Evolutionary conservation across 345 rosid species (phyloP), one percentile per base, ranked within the genome.

Genomic region (Acer yangbiense): DNA sequence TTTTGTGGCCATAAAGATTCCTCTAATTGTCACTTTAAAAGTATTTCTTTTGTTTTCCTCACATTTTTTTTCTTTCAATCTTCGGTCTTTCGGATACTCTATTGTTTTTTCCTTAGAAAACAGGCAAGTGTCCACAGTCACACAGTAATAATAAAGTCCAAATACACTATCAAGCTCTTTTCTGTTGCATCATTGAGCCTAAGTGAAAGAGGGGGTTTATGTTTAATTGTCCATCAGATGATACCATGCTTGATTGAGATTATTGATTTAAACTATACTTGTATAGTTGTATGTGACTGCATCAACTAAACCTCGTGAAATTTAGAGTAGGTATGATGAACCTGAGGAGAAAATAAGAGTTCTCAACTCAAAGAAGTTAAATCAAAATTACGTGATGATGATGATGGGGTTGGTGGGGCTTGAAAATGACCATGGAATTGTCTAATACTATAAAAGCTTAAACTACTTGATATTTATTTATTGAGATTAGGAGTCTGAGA

Each of bases 161-260:
- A 39, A 43, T 21, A 17, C 23, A 9, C 9, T 74, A 12, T 64
- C 11, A 63, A 64, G 69, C 69, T 13, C 9, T 50, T 50, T 75
- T 29, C 13, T 12, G 35, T 6, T 75, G 32, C 71, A 65, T 35
- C 50, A 2, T 75, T n/a, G 18, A 13, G 41, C 17, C 62, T 25
- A 75, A 75, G 32, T 54, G 64, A 65, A 35, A 14, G 17, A 35
- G 39, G 54, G 39, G 76, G 17, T 73, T 73, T 21, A 21, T 58
- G 46, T 58, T 58, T 32, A 10, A 57, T 21, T 69, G 25, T 16
- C 50, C 27, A 6, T 2, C 25, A 3, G 39, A 48, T 17, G 41
- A 21, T 17, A 5, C 20, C 14, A 8, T 75, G 32, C 63, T 64
- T 17, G 1, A 74, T 48, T 74, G 23, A 25, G 11, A 50, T 29